These are phyloP conservation scores for Globisporangium radiosum DNA, from an alignment of 352 stramenopile species.

Conservation along the genomic window DNA sequence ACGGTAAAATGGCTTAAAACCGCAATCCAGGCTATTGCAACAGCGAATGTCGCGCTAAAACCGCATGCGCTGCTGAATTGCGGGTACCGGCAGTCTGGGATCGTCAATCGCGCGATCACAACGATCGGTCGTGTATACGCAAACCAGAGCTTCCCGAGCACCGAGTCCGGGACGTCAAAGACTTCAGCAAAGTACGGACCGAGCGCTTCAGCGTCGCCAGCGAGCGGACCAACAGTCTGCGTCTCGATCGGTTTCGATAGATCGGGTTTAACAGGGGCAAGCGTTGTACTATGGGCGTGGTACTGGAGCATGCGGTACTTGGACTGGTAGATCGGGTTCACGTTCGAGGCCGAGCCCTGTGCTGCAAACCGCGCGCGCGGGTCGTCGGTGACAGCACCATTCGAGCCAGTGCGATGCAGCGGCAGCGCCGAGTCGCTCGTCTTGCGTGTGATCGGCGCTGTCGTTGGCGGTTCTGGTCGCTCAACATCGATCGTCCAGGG, in stretches of 20 bases:
- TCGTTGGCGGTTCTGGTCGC: conserved; percentile 4
- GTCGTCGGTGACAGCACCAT: not conserved
- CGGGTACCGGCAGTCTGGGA: conserved; percentile 65
- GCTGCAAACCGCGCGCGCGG: conserved; percentile 22
- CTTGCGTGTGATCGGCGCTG: conserved; percentile 1
- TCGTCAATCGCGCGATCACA: conserved; percentile 54
- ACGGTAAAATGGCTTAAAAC: conserved; percentile 72
- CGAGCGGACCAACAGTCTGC: not conserved
- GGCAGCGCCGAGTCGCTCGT: conserved; percentile 15
- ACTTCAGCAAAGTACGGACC: conserved; percentile 60
- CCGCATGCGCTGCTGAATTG: conserved; percentile 36
- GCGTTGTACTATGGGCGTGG: conserved; percentile 15
- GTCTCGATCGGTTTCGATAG: not conserved
- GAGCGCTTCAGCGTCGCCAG: conserved; percentile 24
- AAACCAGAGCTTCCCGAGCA: conserved; percentile 50
- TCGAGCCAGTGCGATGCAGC: conserved; percentile 5
- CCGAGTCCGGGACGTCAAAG: conserved; percentile 28
- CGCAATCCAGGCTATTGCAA: conserved; percentile 70
- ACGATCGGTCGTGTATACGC: conserved; percentile 64
- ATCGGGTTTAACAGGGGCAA: not conserved
- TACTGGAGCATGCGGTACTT: conserved; percentile 74
- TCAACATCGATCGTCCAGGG: conserved; percentile 35
- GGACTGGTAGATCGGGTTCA: conserved; percentile 54
- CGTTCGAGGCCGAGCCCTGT: conserved; percentile 24
- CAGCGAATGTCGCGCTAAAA: conserved; percentile 47